A percentile compares a stretch with the other conserved stretches of the same genome.
phyloP scores from a whole-genome alignment of 495 filamentous ascomycete species.

The Terfezia claveryi region DNA sequence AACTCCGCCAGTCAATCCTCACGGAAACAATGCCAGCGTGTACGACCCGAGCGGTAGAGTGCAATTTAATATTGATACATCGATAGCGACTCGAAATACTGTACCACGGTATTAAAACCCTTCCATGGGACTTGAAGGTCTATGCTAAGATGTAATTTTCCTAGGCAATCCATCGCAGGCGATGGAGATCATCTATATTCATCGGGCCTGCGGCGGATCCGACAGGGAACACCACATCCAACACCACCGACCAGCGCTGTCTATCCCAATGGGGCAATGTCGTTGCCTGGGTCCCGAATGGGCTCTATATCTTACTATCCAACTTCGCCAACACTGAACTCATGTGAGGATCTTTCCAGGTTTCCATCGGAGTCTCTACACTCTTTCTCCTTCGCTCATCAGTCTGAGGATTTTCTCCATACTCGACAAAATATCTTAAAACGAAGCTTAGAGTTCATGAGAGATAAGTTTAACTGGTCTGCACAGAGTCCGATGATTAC shows the following conservation, averaged over 20 bases:
- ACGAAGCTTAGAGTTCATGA: slow-evolving; percentile 91
- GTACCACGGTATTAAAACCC: background rate
- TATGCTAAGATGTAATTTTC: too few relatives aligned
- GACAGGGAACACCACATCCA: slow-evolving; percentile 47
- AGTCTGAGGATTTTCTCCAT: slow-evolving; percentile 76
- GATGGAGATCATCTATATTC: background rate
- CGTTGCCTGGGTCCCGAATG: slow-evolving; percentile 25
- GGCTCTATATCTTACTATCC: slow-evolving; percentile 33
- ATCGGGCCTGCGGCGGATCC: slow-evolving; percentile 71
- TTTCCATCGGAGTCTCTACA: slow-evolving; percentile 94
- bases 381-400: slow-evolving; percentile 95
- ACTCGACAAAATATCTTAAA: slow-evolving; percentile 85
- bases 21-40: too few relatives aligned
- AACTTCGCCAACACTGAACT: slow-evolving; percentile 40
- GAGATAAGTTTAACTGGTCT: slow-evolving; percentile 73
- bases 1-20: background rate
- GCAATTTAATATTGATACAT: background rate
- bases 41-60: background rate
- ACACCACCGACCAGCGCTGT: slow-evolving; percentile 25
- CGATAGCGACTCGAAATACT: background rate
- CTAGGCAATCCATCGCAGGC: slow-evolving; percentile 18
- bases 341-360: slow-evolving; percentile 69
- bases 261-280: background rate
- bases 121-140: background rate
- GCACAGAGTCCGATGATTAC: slow-evolving; percentile 32